These are phyloP conservation scores for Truncatella angustata DNA, from an alignment of 2,329 filamentous ascomycete species.

Conservation along the genomic window DNA sequence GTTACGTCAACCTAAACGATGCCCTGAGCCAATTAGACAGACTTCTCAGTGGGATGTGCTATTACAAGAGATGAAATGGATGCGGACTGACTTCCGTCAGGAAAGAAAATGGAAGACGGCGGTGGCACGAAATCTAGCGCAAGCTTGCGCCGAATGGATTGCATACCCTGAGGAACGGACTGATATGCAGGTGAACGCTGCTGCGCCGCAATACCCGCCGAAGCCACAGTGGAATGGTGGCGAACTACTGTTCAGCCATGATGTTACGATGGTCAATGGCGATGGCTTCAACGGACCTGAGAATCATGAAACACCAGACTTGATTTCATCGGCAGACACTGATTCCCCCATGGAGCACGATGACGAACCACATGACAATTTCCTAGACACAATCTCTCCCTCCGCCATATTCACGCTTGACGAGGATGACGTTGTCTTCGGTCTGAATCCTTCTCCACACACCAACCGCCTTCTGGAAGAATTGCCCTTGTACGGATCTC, in stretches of 20 bases:
- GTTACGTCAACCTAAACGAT: conserved; percentile 81
- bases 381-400: conserved; percentile 57
- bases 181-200: conserved; percentile 64
- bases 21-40: conserved; percentile 74
- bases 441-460: conserved; percentile 69
- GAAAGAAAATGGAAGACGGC: conserved; percentile 92
- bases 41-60: conserved; percentile 82
- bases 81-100: conserved; percentile 93
- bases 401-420: conserved; percentile 81
- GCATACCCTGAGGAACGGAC: conserved; percentile 57
- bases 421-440: conserved; percentile 78
- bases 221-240: conserved; percentile 9
- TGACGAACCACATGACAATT: conserved; percentile 31
- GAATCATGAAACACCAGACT: conserved; percentile 61
- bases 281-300: conserved; percentile 30
- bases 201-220: conserved; percentile 40
- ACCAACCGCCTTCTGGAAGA: conserved; percentile 77
- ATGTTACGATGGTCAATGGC: conserved; percentile 29
- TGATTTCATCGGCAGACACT: conserved; percentile 62
- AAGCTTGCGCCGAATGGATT: conserved; percentile 82
- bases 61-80: conserved; percentile 93
- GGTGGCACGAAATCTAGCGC: conserved; percentile 74
- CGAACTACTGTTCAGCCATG: conserved; percentile 8
- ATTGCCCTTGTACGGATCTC: conserved; percentile 74
- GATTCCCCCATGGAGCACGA: conserved; percentile 51